Conservation (phyloP, 192 early-diverging fungal genomes). For the Coemansia sp. region DNA sequence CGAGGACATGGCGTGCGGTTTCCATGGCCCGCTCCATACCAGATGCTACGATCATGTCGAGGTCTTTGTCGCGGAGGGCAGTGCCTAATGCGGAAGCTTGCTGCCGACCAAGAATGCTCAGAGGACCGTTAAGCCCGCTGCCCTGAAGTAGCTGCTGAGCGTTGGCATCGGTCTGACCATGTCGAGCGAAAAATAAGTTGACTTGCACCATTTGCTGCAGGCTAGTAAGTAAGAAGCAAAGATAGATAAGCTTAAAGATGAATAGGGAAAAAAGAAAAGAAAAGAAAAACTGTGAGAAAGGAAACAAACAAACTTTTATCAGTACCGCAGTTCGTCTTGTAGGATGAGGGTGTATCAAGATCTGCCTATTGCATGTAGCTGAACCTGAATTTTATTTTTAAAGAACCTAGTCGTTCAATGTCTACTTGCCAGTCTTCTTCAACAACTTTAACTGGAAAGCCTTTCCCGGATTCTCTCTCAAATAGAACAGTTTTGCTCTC, state of each 20-base stretch:
- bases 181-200: constrained; percentile 39
- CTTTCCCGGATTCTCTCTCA: constrained; percentile 76
- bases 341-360: neutral
- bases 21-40: constrained; percentile 36
- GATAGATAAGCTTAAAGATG: neutral
- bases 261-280: neutral
- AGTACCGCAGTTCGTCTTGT: neutral
- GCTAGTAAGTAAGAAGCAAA: neutral
- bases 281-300: neutral
- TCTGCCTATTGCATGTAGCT: neutral
- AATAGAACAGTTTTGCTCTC: constrained; percentile 76
- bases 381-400: neutral
- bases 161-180: constrained; percentile 51
- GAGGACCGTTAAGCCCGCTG: constrained; percentile 29
- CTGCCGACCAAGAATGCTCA: constrained; percentile 31
- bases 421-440: constrained; percentile 37
- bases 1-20: constrained; percentile 28
- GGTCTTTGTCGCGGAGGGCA: constrained; percentile 22
- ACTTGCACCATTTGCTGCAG: constrained; percentile 13
- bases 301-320: neutral
- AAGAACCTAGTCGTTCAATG: neutral
- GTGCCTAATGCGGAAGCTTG: constrained; percentile 35
- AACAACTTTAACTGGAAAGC: constrained; percentile 62
- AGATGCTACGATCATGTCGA: constrained; percentile 50
- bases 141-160: constrained; percentile 37